phyloP scores from a whole-genome alignment of 768 basidiomycete species.

The Scleroderma citrinum region DNA sequence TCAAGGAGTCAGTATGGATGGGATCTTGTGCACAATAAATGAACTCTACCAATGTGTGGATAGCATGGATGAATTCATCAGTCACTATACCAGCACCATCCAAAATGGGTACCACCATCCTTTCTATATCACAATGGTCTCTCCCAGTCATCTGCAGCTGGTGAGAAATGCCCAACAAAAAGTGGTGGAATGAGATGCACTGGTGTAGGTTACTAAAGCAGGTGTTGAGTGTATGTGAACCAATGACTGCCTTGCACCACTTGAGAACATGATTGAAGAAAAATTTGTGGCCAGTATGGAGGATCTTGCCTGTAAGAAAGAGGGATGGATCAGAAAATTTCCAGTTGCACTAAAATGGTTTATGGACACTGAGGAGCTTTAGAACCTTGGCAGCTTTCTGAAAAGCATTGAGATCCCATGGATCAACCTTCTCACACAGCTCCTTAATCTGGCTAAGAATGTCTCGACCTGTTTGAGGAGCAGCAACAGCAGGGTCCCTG shows the following conservation, averaged over 20 bases:
- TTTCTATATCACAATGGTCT: conserved; percentile 34
- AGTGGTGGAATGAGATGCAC: conserved; percentile 26
- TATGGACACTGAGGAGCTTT: neutral
- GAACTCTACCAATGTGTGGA: conserved; percentile 18
- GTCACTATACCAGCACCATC: neutral
- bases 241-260: conserved; percentile 8
- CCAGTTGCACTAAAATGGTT: neutral
- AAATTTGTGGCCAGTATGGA: conserved; percentile 7
- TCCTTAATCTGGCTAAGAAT: neutral
- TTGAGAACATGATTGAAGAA: conserved; percentile 10
- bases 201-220: conserved; percentile 2
- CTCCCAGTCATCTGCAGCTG: conserved; percentile 38
- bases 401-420: conserved; percentile 17
- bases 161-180: conserved; percentile 26
- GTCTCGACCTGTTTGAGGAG: neutral
- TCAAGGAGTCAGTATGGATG: conserved; percentile 5
- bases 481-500: conserved; percentile 5
- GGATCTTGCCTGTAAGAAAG: conserved; percentile 15
- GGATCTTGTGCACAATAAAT: conserved; percentile 18
- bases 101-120: conserved; percentile 22
- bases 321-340: neutral
- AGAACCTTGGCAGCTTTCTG: neutral
- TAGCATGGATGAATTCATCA: neutral
- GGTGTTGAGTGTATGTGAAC: neutral
- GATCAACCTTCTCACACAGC: conserved; percentile 6